Base-by-base conservation (phyloP, 2,329 filamentous ascomycete genomes). In the Clonostachys chloroleuca region DNA sequence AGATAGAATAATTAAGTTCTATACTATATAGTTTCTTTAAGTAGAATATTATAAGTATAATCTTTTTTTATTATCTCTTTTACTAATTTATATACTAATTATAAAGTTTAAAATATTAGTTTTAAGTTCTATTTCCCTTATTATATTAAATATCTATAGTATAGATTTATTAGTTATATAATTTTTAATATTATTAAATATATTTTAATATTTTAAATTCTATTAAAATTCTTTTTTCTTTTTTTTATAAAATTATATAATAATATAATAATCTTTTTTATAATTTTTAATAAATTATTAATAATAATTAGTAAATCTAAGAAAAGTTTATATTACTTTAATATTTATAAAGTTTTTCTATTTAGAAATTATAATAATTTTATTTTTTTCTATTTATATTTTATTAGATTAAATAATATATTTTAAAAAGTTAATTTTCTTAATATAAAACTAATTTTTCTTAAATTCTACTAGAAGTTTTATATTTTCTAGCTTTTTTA, bases 381-480 rank as follows among this genome's bases (percentile, higher is more conserved):
- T 24, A 43, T 43, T 17, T 43, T 24, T 30, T 36, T 47, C 36
- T 43, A 47, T 24, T 13, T 30, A 40, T 18, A n/a, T n/a, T n/a
- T n/a, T n/a, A n/a, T n/a, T n/a, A n/a, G n/a, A n/a, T n/a, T n/a
- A n/a, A n/a, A n/a, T 39, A 43, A 24, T 17, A 3, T 14, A n/a
- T n/a, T n/a, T n/a, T n/a, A n/a, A n/a, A n/a, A n/a, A n/a, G n/a
- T n/a, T n/a, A n/a, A n/a, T n/a, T 30, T 30, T 12, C 33, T 40
- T 17, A 44, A 48, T 40, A 44, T 45, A 45, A 33, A 35, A 44
- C 34, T n/a, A 16, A 40, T 44, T 34, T 40, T 39, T 46, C 42
- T 10, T 34, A 13, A 12, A 12, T 12, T 12, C 41, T 43, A 9
- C 12, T 9, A 9, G 12, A 24, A 43, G 12, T 12, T 43, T 20